Conservation (phyloP, 768 basidiomycete genomes). For the Mrakia hoshinonis region DNA sequence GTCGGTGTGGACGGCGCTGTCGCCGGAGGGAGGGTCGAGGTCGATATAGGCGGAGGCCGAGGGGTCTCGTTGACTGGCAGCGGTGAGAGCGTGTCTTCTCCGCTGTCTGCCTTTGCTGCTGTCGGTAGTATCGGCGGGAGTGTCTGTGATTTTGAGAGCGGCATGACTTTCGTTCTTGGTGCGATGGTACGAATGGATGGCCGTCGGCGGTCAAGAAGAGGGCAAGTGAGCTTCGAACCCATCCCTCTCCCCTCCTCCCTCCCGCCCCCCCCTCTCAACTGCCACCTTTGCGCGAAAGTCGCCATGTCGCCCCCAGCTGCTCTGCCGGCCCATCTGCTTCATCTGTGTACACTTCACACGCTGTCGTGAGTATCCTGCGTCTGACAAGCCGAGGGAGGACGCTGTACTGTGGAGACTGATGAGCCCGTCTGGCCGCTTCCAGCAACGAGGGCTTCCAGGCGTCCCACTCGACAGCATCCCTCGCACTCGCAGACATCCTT, state of each 20-base stretch:
- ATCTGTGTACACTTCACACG: slow-evolving; percentile 11
- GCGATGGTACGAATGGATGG: too few species aligned
- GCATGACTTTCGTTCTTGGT: too few species aligned
- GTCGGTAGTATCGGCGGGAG: neutral
- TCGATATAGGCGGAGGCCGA: neutral
- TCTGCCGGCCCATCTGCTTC: slow-evolving; percentile 14
- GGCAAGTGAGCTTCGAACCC: too few species aligned
- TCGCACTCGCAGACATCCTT: slow-evolving; percentile 17
- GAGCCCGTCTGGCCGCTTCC: neutral
- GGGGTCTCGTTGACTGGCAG: neutral
- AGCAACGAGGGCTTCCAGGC: slow-evolving; percentile 10
- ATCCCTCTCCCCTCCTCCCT: too few species aligned
- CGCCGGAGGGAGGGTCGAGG: neutral
- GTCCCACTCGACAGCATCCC: slow-evolving; percentile 12
- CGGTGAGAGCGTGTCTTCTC: neutral
- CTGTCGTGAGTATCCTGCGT: neutral
- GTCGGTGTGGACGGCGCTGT: neutral
- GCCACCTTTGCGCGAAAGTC: too few species aligned
- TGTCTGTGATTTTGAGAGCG: neutral
- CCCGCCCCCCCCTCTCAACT: too few species aligned
- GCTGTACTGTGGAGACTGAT: too few species aligned
- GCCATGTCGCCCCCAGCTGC: slow-evolving; percentile 1
- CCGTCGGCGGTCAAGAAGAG: too few species aligned
- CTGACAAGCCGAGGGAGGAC: too few species aligned
- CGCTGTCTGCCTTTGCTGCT: neutral